Evolutionary conservation across 2,329 filamentous ascomycete genomes (phyloP).

Genomic region (Curvularia sp.): DNA sequence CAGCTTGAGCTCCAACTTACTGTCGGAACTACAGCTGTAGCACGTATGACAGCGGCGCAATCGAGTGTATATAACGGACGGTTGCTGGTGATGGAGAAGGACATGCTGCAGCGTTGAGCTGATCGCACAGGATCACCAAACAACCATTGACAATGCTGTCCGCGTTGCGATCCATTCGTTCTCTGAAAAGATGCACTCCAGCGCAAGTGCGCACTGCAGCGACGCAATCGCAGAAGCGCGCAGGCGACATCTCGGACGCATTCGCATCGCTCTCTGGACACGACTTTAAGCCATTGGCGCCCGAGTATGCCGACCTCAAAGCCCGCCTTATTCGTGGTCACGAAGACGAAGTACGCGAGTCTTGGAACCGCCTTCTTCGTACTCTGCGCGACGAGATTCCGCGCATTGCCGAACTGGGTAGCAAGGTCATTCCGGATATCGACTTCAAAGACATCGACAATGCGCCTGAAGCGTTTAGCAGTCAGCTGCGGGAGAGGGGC

Average conservation of each 20-base stretch:
- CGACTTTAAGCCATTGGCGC: constrained; percentile 53
- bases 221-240: constrained; percentile 52
- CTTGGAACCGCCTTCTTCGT: constrained; percentile 56
- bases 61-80: constrained; percentile 30
- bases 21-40: constrained; percentile 26
- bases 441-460: constrained; percentile 56
- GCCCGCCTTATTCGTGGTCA: constrained; percentile 53
- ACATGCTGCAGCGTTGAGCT: constrained; percentile 18
- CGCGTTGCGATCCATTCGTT: constrained; percentile 37
- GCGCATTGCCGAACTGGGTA: constrained; percentile 52
- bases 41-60: constrained; percentile 12
- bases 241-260: constrained; percentile 59
- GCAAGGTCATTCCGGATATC: constrained; percentile 56
- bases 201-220: constrained; percentile 38
- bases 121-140: constrained; percentile 6
- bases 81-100: constrained; percentile 15
- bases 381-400: constrained; percentile 55
- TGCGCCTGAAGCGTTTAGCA: constrained; percentile 62
- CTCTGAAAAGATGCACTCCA: constrained; percentile 26
- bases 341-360: constrained; percentile 57
- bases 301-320: constrained; percentile 57
- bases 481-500: constrained; percentile 64
- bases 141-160: constrained; percentile 37
- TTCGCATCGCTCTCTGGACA: constrained; percentile 59
- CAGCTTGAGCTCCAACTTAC: constrained; percentile 19